These are phyloP conservation scores for Candida hungchunana DNA, from an alignment of 805 yeast genomes.

Conservation along the genomic window DNA sequence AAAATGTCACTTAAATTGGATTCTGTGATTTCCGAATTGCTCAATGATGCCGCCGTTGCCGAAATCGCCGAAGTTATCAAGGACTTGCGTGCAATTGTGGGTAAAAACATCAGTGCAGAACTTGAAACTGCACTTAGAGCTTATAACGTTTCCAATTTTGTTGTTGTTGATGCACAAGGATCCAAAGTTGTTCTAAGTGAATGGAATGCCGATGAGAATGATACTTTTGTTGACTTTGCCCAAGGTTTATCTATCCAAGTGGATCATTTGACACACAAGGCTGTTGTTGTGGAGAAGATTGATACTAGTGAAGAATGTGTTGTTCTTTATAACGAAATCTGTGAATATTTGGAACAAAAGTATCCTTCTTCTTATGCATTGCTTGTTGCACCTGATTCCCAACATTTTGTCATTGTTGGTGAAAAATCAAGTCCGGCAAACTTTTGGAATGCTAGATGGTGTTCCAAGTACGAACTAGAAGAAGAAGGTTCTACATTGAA, in stretches of 20 bases:
- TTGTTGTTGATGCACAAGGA: conserved; percentile 29
- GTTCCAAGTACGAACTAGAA: conserved; percentile 50
- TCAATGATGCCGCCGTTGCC: conserved; percentile 13
- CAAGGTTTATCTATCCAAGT: conserved; percentile 49
- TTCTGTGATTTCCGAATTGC: conserved; percentile 8
- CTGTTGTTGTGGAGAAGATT: conserved; percentile 46
- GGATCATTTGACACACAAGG: conserved; percentile 46
- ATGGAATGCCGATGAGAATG: conserved; percentile 45
- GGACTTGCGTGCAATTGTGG: conserved; percentile 42
- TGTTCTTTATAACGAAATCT: conserved; percentile 20
- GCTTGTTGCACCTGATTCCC: conserved; percentile 27
- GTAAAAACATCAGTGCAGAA: conserved; percentile 32
- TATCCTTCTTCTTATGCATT: conserved; percentile 54
- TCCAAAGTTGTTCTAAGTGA: conserved; percentile 33
- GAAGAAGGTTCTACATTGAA: conserved; percentile 29
- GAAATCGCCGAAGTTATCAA: conserved; percentile 29
- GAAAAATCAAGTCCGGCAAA: conserved; percentile 69
- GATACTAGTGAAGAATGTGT: conserved; percentile 21
- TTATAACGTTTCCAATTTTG: conserved; percentile 38
- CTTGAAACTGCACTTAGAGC: conserved; percentile 34
- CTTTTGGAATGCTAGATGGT: conserved; percentile 90
- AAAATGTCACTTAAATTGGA: conserved; percentile 8
- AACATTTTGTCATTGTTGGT: conserved; percentile 57
- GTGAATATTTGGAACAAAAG: conserved; percentile 54
- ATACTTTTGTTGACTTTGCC: conserved; percentile 47